Evolutionary conservation across 208 protist species (phyloP), one percentile per base, ranked within the genome.

Genomic region (Crithidia fasciculata): DNA sequence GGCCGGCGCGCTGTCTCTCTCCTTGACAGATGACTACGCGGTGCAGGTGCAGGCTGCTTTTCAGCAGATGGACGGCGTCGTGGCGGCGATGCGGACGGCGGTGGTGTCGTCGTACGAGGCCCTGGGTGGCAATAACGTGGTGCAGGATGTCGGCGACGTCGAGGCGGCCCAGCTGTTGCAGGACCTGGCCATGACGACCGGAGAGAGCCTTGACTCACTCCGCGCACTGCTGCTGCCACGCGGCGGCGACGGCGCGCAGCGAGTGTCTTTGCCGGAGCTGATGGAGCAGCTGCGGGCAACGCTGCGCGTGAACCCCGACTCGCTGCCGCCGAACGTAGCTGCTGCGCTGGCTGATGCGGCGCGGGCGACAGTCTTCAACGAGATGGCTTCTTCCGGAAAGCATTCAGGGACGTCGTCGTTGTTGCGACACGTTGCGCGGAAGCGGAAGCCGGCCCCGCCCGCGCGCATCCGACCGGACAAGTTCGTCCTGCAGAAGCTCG

Each of bases 361-460:
- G 43, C 40, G 37, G 59, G 15, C 43, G 1, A 52, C 8, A 5
- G 59, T 37, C 7, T 64, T 64, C 18, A 63, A 52, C 40, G 64
- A 58, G 5, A 12, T 57, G 44, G 47, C 41, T 8, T 61, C 18
- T 15, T 69, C 53, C 12, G 52, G 63, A 2, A 40, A 39, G 19
- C 57, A n/a, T 4, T 77, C 64, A 5, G 39, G 10, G 6, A 39
- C 18, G 39, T 77, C 72, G 49, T 71, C 72, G 18, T 12, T 66
- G 56, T 37, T 55, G 13, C 62, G 64, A 5, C 63, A 63, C 19
- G 37, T 77, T 16, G 55, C 64, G 39, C 62, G 63, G n/a, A 84
- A 84, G 75, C 72, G 67, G 65, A 84, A 84, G 56, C 79, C 79
- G 10, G 43, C 54, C 8, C 37, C 79, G n/a, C 74, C 79, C 6